A percentile compares a stretch with the other conserved stretches of the same genome.
Conservation (phyloP, 108 stramenopile species). For the Skeletonema potamos region DNA sequence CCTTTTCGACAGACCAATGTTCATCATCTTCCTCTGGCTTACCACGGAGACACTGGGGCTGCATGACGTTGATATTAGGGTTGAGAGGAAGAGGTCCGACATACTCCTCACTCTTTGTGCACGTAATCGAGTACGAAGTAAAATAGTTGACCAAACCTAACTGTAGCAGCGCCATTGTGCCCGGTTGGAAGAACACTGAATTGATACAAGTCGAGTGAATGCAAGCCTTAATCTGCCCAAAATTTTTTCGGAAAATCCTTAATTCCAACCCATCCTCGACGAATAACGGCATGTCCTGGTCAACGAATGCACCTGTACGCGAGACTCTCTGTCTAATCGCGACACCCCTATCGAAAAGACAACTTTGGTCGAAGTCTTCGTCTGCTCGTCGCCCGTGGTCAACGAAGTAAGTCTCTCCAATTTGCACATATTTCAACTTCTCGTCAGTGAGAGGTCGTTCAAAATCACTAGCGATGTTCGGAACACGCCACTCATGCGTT, state of each 20-base stretch:
- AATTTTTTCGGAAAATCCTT: background rate
- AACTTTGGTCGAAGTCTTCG: background rate
- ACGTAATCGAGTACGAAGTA: background rate
- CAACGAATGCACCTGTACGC: background rate
- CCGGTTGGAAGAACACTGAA: background rate
- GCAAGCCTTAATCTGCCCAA: background rate
- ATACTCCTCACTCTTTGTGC: background rate
- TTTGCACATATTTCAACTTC: background rate
- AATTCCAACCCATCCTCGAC: background rate
- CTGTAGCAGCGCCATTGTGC: background rate
- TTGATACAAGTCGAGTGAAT: background rate
- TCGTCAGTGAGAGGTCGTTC: background rate
- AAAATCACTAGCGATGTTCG: background rate
- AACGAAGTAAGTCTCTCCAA: background rate
- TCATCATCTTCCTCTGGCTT: background rate
- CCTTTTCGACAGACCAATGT: background rate
- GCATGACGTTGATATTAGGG: background rate
- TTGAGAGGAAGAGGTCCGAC: background rate
- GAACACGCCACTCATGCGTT: background rate
- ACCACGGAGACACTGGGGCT: background rate
- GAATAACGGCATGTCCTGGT: background rate
- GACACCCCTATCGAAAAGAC: background rate
- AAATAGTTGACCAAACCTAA: background rate
- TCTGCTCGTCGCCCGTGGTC: background rate
- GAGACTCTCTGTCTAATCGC: background rate